Evolutionary conservation across 371 early-diverging fungal genomes (phyloP).

Genomic region (Lichtheimia corymbifera): DNA sequence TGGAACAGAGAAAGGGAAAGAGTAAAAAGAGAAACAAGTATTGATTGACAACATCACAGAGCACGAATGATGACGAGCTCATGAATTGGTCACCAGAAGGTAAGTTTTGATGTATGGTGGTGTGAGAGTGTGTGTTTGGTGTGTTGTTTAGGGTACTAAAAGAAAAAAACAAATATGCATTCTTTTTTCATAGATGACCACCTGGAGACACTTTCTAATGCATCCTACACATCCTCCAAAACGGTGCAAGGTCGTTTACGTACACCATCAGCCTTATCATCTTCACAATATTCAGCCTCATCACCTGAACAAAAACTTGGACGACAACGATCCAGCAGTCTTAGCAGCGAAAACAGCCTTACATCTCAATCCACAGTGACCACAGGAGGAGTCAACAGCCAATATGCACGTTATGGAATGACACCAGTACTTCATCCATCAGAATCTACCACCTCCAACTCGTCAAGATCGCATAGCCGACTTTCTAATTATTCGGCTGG

Average conservation of each 20-base stretch:
- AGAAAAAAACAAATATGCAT: conserved; percentile 5
- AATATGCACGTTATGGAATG: conserved; percentile 39
- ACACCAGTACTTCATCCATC: conserved; percentile 34
- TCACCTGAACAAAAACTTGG: conserved; percentile 6
- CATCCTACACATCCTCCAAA: background rate
- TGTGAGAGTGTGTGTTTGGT: too few species aligned
- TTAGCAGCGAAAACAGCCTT: conserved; percentile 50
- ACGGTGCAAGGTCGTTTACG: background rate
- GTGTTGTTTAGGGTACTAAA: too few species aligned
- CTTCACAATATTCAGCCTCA: conserved; percentile 20
- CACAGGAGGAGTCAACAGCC: conserved; percentile 7
- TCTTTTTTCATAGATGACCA: conserved; percentile 27
- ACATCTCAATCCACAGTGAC: conserved; percentile 47
- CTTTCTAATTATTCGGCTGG: conserved; percentile 42
- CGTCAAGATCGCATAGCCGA: conserved; percentile 43
- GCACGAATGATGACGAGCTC: conserved; percentile 9
- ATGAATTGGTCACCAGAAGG: conserved; percentile 21
- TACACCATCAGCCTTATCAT: background rate
- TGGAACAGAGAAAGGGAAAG: too few species aligned
- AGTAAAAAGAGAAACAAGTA: too few species aligned
- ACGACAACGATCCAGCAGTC: conserved; percentile 34
- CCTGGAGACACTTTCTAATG: conserved; percentile 6
- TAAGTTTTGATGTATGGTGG: background rate
- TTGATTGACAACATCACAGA: background rate
- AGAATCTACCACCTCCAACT: conserved; percentile 43